Conservation (phyloP, 2,329 filamentous ascomycete species). For the Kalmusia sp. region DNA sequence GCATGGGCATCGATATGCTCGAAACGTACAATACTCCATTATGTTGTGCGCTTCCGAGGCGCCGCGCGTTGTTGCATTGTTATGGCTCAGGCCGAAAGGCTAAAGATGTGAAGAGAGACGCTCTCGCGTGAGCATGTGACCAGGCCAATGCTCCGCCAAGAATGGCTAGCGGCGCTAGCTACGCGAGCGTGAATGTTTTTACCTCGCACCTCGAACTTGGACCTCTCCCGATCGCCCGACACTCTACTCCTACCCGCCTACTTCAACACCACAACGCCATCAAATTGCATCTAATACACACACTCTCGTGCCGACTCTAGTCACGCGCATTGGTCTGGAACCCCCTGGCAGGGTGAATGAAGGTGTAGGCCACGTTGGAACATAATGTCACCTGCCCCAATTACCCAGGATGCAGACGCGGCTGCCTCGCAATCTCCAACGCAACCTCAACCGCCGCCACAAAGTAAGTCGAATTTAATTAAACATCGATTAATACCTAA, state of each 20-base stretch:
- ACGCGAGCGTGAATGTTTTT: constrained; percentile 50
- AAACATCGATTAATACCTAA: constrained; percentile 10
- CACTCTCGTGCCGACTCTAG: constrained; percentile 8
- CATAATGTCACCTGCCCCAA: constrained; percentile 45
- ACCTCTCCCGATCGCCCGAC: constrained; percentile 30
- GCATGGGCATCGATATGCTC: background rate
- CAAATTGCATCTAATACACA: constrained; percentile 28
- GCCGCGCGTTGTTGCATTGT: background rate
- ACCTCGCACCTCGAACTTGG: constrained; percentile 37
- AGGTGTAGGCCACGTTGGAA: constrained; percentile 31
- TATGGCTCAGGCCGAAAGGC: constrained; percentile 12
- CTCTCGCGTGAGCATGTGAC: constrained; percentile 37
- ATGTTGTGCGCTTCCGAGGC: no score
- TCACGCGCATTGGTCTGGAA: constrained; percentile 12
- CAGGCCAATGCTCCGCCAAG: constrained; percentile 36
- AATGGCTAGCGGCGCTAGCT: constrained; percentile 36
- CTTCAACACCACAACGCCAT: constrained; percentile 29
- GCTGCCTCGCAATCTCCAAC: constrained; percentile 29
- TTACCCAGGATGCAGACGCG: constrained; percentile 23
- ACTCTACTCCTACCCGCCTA: constrained; percentile 18
- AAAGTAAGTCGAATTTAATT: constrained; percentile 2
- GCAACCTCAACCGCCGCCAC: constrained; percentile 20
- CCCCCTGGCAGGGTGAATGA: constrained; percentile 28
- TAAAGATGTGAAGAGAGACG: no score
- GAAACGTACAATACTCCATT: no score